Percentiles rank a stretch among this genome's conserved stretches.
phyloP scores from a whole-genome alignment of 192 early-diverging fungal genomes.

The Podila verticillata region DNA sequence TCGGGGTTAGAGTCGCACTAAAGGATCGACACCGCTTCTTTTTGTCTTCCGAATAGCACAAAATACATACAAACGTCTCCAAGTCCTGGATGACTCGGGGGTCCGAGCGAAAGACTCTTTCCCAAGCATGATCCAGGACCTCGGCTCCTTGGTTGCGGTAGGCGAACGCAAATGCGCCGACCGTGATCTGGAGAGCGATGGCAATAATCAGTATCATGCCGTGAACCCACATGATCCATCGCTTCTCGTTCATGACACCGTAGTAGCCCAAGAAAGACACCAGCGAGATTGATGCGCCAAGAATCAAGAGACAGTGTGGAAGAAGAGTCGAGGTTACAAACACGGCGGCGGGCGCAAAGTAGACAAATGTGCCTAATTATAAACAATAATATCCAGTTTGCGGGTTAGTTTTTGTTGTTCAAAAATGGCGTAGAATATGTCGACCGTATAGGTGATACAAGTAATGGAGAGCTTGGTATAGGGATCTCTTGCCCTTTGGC shows the following conservation, averaged over 20 bases:
- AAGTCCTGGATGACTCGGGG: conserved; percentile 46
- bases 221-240: conserved; percentile 46
- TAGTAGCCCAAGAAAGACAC: conserved; percentile 50
- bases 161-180: conserved; percentile 41
- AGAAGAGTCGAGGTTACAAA: conserved; percentile 43
- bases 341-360: conserved; percentile 39
- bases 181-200: conserved; percentile 47
- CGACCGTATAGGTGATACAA: no score
- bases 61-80: conserved; percentile 42
- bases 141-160: conserved; percentile 44
- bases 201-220: conserved; percentile 32
- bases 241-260: conserved; percentile 49
- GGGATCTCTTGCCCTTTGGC: no score
- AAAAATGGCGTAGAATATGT: no score
- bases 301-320: conserved; percentile 33
- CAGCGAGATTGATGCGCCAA: conserved; percentile 41
- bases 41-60: background rate
- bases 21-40: no score
- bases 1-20: no score
- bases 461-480: background rate
- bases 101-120: conserved; percentile 37
- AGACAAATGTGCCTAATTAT: conserved; percentile 38
- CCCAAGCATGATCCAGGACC: conserved; percentile 46
- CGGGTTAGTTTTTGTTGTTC: no score
- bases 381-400: background rate